A percentile compares a stretch with the other conserved stretches of the same genome.
Evolutionary conservation across 805 yeast genomes (phyloP).

Genomic region (Cyberlindnera petersonii): DNA sequence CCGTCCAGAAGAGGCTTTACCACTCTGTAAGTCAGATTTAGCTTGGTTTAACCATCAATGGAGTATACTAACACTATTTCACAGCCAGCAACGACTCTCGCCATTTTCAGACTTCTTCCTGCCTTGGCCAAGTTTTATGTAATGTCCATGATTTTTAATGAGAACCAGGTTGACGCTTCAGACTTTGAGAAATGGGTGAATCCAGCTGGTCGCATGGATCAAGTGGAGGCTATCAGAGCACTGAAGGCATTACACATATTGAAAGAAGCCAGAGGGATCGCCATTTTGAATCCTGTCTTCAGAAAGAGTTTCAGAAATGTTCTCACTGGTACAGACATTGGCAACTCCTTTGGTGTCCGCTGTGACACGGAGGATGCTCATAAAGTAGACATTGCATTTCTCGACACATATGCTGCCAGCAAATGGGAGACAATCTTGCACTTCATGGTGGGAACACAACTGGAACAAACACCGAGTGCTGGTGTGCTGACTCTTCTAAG

Average conservation of each 20-base stretch:
- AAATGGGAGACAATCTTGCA: constrained; percentile 96
- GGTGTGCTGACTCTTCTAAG: constrained; percentile 74
- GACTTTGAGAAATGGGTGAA: constrained; percentile 77
- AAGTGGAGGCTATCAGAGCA: constrained; percentile 75
- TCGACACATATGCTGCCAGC: constrained; percentile 75
- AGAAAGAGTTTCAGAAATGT: constrained; percentile 75
- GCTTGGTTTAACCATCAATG: too few species aligned
- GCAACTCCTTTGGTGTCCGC: constrained; percentile 74
- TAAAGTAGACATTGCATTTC: constrained; percentile 55
- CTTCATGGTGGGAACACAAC: constrained; percentile 94
- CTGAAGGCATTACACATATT: constrained; percentile 73
- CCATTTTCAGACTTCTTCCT: constrained; percentile 87
- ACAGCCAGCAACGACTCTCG: constrained; percentile 86
- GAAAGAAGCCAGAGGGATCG: constrained; percentile 47
- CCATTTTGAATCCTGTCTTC: constrained; percentile 66
- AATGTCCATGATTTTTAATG: constrained; percentile 82
- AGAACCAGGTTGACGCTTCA: constrained; percentile 60
- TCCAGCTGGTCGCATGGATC: constrained; percentile 45
- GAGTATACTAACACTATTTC: constrained; percentile 15
- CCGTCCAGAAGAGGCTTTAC: constrained; percentile 78
- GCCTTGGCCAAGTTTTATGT: constrained; percentile 84
- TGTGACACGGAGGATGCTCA: constrained; percentile 53
- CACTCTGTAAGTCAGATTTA: constrained; percentile 41
- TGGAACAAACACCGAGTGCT: constrained; percentile 64
- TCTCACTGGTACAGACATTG: constrained; percentile 69